Evolutionary conservation across 2,329 filamentous ascomycete species (phyloP), one percentile per base, ranked within the genome.

Genomic region (Mycosphaerella sp.): DNA sequence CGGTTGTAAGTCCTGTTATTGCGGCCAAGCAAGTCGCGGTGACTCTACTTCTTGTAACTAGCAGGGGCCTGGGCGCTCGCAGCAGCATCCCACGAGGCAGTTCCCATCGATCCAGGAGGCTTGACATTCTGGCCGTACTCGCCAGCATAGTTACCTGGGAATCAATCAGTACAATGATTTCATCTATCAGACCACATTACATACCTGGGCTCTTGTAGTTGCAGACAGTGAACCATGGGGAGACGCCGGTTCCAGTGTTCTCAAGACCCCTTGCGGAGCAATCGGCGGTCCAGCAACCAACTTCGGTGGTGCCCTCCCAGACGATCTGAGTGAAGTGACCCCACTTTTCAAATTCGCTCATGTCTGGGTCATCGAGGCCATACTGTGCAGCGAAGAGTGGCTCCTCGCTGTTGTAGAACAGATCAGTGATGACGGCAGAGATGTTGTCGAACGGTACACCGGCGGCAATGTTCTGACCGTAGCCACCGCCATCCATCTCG

Each of bases 401-500:
- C 64, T 86, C 76, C 72, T 95, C 89, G 65, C 80, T 81, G 70
- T 93, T 89, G 80, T 96, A 96, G 89, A 93, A 96, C 74, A 85
- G 78, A 69, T 92, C 80, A 66, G 84, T 88, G 68, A 92, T 84
- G 62, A 86, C 83, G 59, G 80, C 76, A 51, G 82, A 81, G 59
- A 88, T 77, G 45, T 83, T 79, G 56, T 70, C 72, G n/a, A 74
- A 69, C 2, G 72, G 66, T 56, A 81, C 78, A 61, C 84, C 77
- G 57, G 85, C 84, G 67, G 88, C 92, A 55, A 97, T 85, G 80
- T 97, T 98, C 76, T 98, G 93, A 42, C 93, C 93, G 67, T 93
- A 95, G 43, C 79, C 77, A 52, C 82, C 82, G 48, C 75, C 77
- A 58, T 81, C 80, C 45, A 80, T 74, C 26, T 74, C 69, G 64